Evolutionary conservation across 140 eudicot genomes (phyloP).

Genomic region (Anethum foeniculum): DNA sequence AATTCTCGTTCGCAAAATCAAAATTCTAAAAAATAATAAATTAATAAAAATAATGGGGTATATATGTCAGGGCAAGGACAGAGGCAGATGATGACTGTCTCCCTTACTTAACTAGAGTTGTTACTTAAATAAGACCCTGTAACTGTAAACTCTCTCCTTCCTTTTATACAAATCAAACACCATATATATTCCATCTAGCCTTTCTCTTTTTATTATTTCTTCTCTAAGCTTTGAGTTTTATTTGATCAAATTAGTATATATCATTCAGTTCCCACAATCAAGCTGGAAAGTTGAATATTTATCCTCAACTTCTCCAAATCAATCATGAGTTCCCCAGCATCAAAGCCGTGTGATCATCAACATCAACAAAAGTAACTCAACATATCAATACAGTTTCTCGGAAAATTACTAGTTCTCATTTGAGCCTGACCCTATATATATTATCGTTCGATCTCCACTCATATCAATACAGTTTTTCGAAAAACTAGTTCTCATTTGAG

Average conservation of each 20-base stretch:
- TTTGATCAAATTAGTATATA: not conserved
- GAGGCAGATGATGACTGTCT: constrained; percentile 11
- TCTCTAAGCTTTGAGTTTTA: not conserved
- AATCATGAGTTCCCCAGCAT: constrained; percentile 18
- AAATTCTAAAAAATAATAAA: not conserved
- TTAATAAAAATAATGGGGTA: not conserved
- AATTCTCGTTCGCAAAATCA: too few species aligned
- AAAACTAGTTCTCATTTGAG: not conserved
- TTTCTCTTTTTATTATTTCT: not conserved
- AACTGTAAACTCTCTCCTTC: constrained; percentile 30
- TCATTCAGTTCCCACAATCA: not conserved
- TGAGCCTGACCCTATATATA: not conserved
- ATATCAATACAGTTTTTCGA: not conserved
- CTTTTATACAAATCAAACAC: not conserved
- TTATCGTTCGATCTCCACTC: not conserved
- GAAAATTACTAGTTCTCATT: not conserved
- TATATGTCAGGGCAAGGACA: constrained; percentile 8
- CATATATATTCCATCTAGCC: not conserved
- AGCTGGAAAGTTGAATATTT: not conserved
- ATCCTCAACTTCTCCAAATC: not conserved
- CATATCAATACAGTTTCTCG: not conserved
- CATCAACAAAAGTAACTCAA: constrained; percentile 4
- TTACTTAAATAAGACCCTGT: constrained; percentile 23
- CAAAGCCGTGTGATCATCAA: constrained; percentile 13
- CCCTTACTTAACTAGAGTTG: not conserved